These are phyloP conservation scores for Pseudocercospora eumusae DNA, from an alignment of 2,329 filamentous ascomycete species.

Conservation along the genomic window DNA sequence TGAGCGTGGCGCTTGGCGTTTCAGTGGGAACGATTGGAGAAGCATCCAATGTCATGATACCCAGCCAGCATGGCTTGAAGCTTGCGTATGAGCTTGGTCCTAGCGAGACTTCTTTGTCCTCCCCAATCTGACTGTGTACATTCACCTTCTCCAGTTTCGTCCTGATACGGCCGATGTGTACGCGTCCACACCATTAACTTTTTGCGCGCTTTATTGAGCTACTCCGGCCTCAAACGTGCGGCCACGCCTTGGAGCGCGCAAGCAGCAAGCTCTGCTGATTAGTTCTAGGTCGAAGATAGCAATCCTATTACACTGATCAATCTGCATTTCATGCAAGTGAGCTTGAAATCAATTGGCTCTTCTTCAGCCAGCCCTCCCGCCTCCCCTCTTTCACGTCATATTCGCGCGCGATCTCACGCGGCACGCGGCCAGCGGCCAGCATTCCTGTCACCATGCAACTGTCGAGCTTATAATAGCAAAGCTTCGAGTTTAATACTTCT, in stretches of 20 bases:
- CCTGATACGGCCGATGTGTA: neutral
- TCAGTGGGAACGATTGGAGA: slow-evolving; percentile 11
- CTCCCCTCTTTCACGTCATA: slow-evolving; percentile 6
- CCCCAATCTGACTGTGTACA: neutral
- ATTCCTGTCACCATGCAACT: slow-evolving; percentile 4
- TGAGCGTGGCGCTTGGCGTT: slow-evolving; percentile 18
- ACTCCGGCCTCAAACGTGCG: neutral
- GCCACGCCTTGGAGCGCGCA: neutral
- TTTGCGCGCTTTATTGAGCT: neutral
- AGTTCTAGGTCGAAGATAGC: neutral
- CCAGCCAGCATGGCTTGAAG: slow-evolving; percentile 1
- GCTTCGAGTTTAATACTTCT: slow-evolving; percentile 5
- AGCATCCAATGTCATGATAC: slow-evolving; percentile 13
- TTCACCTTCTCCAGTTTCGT: neutral
- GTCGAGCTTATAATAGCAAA: slow-evolving; percentile 9
- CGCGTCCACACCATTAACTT: neutral
- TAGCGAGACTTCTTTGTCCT: neutral
- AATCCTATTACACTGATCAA: neutral
- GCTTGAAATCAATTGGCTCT: slow-evolving; percentile 6
- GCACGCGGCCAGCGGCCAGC: too few relatives aligned
- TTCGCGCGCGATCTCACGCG: too few relatives aligned
- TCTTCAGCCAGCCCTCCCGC: slow-evolving; percentile 7
- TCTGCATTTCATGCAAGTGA: slow-evolving; percentile 5
- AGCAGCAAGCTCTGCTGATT: slow-evolving; percentile 1
- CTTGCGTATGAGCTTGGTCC: slow-evolving; percentile 6